Percentiles rank a stretch among this genome's conserved stretches.
Conservation (phyloP, 1,284 basidiomycete species). For the Sporisorium sorghi region DNA sequence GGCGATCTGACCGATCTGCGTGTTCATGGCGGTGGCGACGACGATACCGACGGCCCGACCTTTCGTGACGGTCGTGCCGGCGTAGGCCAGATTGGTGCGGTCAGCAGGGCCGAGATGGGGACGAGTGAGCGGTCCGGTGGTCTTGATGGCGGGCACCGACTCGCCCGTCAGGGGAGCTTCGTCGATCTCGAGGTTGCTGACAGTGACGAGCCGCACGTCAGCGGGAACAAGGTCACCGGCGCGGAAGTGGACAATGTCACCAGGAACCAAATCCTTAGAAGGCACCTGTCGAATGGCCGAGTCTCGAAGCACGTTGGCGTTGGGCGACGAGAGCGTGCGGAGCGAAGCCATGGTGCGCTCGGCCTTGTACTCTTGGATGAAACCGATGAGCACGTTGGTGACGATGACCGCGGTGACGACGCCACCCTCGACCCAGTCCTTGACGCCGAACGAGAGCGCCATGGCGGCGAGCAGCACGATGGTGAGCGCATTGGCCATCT, state of each 20-base stretch:
- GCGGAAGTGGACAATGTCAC: constrained; percentile 73
- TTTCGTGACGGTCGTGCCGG: constrained; percentile 63
- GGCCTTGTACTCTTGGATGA: constrained; percentile 64
- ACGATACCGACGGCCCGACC: constrained; percentile 61
- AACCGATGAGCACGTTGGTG: constrained; percentile 62
- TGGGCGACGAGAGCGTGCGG: constrained; percentile 60
- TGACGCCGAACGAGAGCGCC: constrained; percentile 74
- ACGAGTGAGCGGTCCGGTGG: constrained; percentile 39
- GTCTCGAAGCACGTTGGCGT: constrained; percentile 51
- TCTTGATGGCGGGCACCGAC: constrained; percentile 60
- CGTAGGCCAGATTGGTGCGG: constrained; percentile 59
- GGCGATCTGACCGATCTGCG: constrained; percentile 64
- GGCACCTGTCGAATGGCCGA: constrained; percentile 39
- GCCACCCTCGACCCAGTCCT: constrained; percentile 76
- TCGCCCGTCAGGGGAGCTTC: constrained; percentile 65
- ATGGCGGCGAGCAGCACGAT: constrained; percentile 73
- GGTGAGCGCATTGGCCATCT: constrained; percentile 64
- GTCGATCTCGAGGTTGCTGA: constrained; percentile 62
- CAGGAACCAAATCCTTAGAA: constrained; percentile 62
- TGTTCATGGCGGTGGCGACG: constrained; percentile 57
- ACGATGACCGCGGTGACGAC: constrained; percentile 75
- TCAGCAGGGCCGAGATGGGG: constrained; percentile 55
- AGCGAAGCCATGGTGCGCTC: constrained; percentile 64
- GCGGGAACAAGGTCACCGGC: constrained; percentile 61
- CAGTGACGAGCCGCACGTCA: constrained; percentile 59